Conservation (phyloP, 805 yeast species). For the Clavispora fructus region DNA sequence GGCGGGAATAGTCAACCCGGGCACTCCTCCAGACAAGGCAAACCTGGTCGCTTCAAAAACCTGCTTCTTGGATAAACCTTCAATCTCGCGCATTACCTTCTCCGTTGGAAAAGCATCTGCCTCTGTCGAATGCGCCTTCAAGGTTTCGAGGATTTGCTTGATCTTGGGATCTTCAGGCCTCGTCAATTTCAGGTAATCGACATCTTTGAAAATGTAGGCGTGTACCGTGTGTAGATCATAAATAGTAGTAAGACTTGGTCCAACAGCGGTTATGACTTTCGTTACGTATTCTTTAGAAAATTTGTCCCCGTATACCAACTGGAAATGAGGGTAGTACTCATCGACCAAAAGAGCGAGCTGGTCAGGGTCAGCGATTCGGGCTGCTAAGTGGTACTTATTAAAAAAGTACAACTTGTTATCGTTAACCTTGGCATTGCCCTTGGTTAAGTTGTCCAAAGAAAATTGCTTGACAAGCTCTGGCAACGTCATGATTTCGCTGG, state of each 20-base stretch:
- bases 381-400: conserved; percentile 63
- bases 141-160: background rate
- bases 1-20: conserved; percentile 65
- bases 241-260: conserved; percentile 47
- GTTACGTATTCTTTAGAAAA: conserved; percentile 28
- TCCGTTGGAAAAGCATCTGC: background rate
- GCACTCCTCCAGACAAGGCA: conserved; percentile 62
- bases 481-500: conserved; percentile 48
- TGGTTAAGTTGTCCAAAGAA: conserved; percentile 69
- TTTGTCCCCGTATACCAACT: conserved; percentile 4
- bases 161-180: conserved; percentile 11
- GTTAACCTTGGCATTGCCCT: conserved; percentile 91
- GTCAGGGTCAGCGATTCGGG: conserved; percentile 34
- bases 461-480: conserved; percentile 52
- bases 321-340: conserved; percentile 19
- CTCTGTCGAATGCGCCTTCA: conserved; percentile 1
- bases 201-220: conserved; percentile 43
- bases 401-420: conserved; percentile 68
- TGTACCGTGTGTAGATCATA: conserved; percentile 47
- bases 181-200: conserved; percentile 21
- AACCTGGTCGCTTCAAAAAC: conserved; percentile 58
- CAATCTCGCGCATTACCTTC: background rate
- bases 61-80: conserved; percentile 25
- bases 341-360: conserved; percentile 33
- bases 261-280: conserved; percentile 38